These are phyloP conservation scores for Raddia guianensis DNA, from an alignment of 176 grass and related monocot genomes.

Conservation along the genomic window DNA sequence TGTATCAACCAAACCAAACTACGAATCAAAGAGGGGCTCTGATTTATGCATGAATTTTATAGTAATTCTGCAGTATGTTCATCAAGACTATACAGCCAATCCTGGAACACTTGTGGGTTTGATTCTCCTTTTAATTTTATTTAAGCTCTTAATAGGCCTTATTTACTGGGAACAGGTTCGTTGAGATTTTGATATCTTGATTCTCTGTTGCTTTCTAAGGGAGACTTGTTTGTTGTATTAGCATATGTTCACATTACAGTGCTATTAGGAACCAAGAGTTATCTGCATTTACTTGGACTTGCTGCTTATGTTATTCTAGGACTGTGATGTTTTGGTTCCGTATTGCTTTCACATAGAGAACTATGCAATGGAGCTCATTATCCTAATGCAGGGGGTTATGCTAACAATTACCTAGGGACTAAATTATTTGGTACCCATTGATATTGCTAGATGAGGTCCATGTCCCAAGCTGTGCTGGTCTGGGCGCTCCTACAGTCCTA, in stretches of 20 bases:
- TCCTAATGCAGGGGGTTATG: constrained; percentile 20
- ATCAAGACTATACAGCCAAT: constrained; percentile 33
- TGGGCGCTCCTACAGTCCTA: constrained; percentile 41
- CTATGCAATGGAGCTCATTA: constrained; percentile 38
- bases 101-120: constrained; percentile 1
- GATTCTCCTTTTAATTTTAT: constrained; percentile 13
- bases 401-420: constrained; percentile 41
- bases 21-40: not conserved
- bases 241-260: constrained; percentile 24
- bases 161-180: constrained; percentile 35
- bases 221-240: constrained; percentile 26
- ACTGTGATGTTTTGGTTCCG: constrained; percentile 54
- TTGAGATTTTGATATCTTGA: constrained; percentile 33
- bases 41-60: constrained; percentile 24
- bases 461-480: constrained; percentile 38
- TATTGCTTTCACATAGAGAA: constrained; percentile 50
- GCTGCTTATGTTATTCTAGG: constrained; percentile 32
- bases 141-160: constrained; percentile 6
- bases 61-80: constrained; percentile 21
- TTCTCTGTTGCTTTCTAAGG: constrained; percentile 45
- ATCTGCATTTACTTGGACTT: constrained; percentile 17
- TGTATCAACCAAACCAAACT: too few species aligned
- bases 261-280: not conserved
- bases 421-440: constrained; percentile 43
- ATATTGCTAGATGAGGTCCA: constrained; percentile 50